Evolutionary conservation across 768 basidiomycete species (phyloP).

Genomic region (Chalciporus pseudorubinellus): DNA sequence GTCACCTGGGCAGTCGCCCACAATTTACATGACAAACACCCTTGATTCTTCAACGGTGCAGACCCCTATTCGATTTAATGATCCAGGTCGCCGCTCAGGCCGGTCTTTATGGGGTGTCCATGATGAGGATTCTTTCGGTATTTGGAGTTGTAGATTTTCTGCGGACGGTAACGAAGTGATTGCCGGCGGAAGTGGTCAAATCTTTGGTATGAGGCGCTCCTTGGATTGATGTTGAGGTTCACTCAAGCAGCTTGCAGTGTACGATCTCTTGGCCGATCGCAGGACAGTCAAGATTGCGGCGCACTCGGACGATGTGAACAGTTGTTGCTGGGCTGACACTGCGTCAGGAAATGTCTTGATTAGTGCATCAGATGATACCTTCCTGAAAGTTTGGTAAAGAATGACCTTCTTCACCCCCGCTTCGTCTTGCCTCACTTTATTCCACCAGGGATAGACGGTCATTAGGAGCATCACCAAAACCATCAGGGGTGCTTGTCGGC

Average conservation of each 20-base stretch:
- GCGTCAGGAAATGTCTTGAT: slow-evolving; percentile 91
- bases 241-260: slow-evolving; percentile 51
- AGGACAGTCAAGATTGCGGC: slow-evolving; percentile 85
- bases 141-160: slow-evolving; percentile 95
- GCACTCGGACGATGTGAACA: slow-evolving; percentile 90
- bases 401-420: neutral
- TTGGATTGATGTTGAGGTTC: neutral
- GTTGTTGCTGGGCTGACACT: slow-evolving; percentile 93
- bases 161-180: slow-evolving; percentile 95
- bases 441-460: slow-evolving; percentile 50
- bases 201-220: slow-evolving; percentile 54
- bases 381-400: slow-evolving; percentile 91
- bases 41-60: slow-evolving; percentile 60
- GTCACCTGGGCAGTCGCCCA: slow-evolving; percentile 52
- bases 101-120: slow-evolving; percentile 32
- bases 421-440: neutral
- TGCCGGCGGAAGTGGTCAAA: slow-evolving; percentile 83
- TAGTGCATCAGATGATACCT: slow-evolving; percentile 93
- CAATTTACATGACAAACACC: slow-evolving; percentile 73
- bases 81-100: slow-evolving; percentile 40
- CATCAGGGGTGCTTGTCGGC: slow-evolving; percentile 91
- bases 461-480: slow-evolving; percentile 52
- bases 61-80: slow-evolving; percentile 59
- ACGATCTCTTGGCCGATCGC: slow-evolving; percentile 79
- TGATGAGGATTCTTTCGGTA: slow-evolving; percentile 56